Evolutionary conservation across 2,329 filamentous ascomycete genomes (phyloP).

Genomic region (Trichophaea hybrida): DNA sequence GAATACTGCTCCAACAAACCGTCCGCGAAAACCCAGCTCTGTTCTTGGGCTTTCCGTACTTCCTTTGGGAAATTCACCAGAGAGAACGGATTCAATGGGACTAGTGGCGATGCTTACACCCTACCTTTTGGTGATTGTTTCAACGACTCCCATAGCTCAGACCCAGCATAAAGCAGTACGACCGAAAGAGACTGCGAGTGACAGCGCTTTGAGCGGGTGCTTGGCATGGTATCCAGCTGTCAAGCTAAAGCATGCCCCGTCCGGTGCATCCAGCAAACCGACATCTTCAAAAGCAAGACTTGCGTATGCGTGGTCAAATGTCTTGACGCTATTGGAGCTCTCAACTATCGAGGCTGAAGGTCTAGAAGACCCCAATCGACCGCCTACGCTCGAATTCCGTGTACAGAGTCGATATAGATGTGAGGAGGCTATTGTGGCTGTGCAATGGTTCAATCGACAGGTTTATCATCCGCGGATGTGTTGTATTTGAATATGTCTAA

Average conservation of each 20-base stretch:
- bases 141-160: slow-evolving; percentile 87
- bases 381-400: slow-evolving; percentile 62
- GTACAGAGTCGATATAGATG: slow-evolving; percentile 80
- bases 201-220: slow-evolving; percentile 85
- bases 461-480: slow-evolving; percentile 13
- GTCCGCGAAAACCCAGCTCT: slow-evolving; percentile 75
- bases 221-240: slow-evolving; percentile 96
- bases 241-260: slow-evolving; percentile 55
- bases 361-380: slow-evolving; percentile 57
- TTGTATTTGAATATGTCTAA: not conserved
- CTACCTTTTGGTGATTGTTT: slow-evolving; percentile 90
- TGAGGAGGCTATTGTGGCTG: slow-evolving; percentile 86
- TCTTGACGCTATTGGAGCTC: slow-evolving; percentile 74
- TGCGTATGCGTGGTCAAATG: slow-evolving; percentile 96
- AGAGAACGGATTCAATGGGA: slow-evolving; percentile 72
- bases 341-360: slow-evolving; percentile 51
- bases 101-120: slow-evolving; percentile 91
- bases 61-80: slow-evolving; percentile 85
- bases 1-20: slow-evolving; percentile 45
- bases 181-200: slow-evolving; percentile 78
- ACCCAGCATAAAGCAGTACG: slow-evolving; percentile 88
- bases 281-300: slow-evolving; percentile 69
- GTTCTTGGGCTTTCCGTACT: slow-evolving; percentile 83
- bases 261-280: slow-evolving; percentile 51
- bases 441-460: slow-evolving; percentile 75